Base-by-base conservation (phyloP, 352 stramenopile species). In the Elongisporangium undulatum region DNA sequence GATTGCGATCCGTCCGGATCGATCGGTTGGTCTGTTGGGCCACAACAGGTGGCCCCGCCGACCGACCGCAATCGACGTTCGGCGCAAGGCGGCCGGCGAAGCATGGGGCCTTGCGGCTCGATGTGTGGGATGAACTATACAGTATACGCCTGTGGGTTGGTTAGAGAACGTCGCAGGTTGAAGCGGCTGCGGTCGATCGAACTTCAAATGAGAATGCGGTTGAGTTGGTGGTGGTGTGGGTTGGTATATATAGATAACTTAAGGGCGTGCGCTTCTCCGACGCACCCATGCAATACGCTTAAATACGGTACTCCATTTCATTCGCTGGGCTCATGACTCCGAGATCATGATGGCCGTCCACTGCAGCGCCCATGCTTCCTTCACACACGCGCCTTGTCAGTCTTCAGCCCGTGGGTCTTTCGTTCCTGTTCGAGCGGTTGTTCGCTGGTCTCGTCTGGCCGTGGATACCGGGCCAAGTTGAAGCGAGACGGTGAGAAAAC, bases 291-390 rank as follows among this genome's bases (percentile, higher is more conserved):
- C 29, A 15, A 41, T 41, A 15, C 29, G 29, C 29, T 41, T 41
- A 41, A 41, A 41, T 41, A 41, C 29, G 29, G 29, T 41, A 41
- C 29, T 41, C 9, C 29, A 41, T 41, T 41, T 41, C 29, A 41
- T 41, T 41, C 29, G 29, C 29, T 41, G 4, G 29, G 29, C 29
- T 41, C 29, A 41, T 41, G 29, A 41, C 29, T 13, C 13, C 29
- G 4, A 41, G 29, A 41, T 41, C 29, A 41, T 41, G 29, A 41
- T 13, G 29, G 29, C 29, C 5, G 8, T 15, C 29, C 29, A 41
- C 29, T 41, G 29, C 29, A 15, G 29, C 29, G 29, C 29, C 29
- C 49, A 53, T 53, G 49, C 49, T 53, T 53, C 49, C 49, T 53
- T 13, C 49, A 24, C 49, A 53, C 22, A 53, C 49, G 22, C 22